Evolutionary conservation across 306 rosid genomes (phyloP), one percentile per base, ranked within the genome.

Genomic region (Prinsepia uniflora): DNA sequence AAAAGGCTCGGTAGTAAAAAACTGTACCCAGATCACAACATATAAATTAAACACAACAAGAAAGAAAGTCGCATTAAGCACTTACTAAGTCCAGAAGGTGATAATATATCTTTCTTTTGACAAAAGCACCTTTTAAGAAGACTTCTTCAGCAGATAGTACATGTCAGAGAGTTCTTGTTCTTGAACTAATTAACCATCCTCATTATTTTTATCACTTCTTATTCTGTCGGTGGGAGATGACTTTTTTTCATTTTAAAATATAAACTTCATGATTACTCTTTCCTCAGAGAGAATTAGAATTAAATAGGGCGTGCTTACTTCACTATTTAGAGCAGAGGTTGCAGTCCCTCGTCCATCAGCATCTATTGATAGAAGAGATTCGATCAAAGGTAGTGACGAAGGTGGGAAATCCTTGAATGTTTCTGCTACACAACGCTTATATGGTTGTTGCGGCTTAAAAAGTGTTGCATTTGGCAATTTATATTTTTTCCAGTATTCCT

Each of bases 391-490:
- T 65, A 89, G 75, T 10, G 98, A 87, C 76, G 89, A 58, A 70
- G 90, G 80, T 18, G 96, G 91, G 68, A 89, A 85, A 68, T 89
- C 96, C 86, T 79, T 78, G 84, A 92, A 88, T 20, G 81, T 79
- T 82, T 92, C 95, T 11, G 56, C 67, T 52, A 86, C 42, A 74
- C 82, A 70, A 65, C 95, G 83, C 75, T 86, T 87, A 78, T 89
- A 92, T 1, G 89, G 92, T 62, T 89, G 96, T 30, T 89, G 98
- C 24, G 98, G 98, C 82, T 88, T 92, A 79, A 87, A 92, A 67
- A 92, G 98, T 55, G 92, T 89, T 47, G 96, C 90, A 83, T 92
- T 92, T 72, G 95, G 95, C 88, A 92, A 75, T 79, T 72, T 89
- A 70, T 89, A 82, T 75, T 89, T 92, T 86, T 82, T 89, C 98